Evolutionary conservation across 2,329 filamentous ascomycete species (phyloP), one percentile per base, ranked within the genome.

Genomic region (Paecilomyces sp.): DNA sequence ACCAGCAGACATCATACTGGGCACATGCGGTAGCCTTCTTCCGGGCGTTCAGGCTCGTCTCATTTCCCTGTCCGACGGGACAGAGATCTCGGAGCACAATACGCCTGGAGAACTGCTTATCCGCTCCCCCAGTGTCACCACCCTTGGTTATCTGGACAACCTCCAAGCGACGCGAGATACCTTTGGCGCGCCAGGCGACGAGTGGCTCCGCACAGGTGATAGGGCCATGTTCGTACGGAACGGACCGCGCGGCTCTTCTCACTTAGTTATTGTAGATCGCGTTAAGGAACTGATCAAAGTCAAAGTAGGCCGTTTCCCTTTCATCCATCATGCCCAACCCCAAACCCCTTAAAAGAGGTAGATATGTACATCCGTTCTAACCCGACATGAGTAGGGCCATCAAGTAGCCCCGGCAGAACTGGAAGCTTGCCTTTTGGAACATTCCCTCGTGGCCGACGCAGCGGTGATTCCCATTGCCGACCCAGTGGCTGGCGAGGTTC

Each of bases 141-240:
- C 88, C 0, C 75, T 93, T 1, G 91, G 91, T 0, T 95, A 95
- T 67, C 79, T 93, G 53, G 88, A 92, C 74, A 92, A 94, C 68
- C 85, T 88, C 58, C 85, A 87, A 67, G 90, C 91, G 3, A 92
- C 86, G 12, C 78, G 81, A 54, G 89, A 92, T 71, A 92, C 90
- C 0, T 22, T 22, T 22, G 22, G 22, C 22, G 94, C 89, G 67
- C 24, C 55, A 22, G 12, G 12, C 7, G 62, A 69, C 28, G 62
- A 64, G 2, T 73, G 69, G 69, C 47, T 73, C 30, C 57, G 66
- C 4, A 72, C 70, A 11, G 70, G 70, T 0, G 56, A 66, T 65
- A 22, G 22, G 22, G 62, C 63, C 33, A 65, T 60, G 3, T 57
- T 67, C 15, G 51, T 67, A 12, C 56, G 58, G 55, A 57, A 56